A percentile compares a stretch with the other conserved stretches of the same genome.
phyloP scores from a whole-genome alignment of 768 basidiomycete species.

The Panus rudis region DNA sequence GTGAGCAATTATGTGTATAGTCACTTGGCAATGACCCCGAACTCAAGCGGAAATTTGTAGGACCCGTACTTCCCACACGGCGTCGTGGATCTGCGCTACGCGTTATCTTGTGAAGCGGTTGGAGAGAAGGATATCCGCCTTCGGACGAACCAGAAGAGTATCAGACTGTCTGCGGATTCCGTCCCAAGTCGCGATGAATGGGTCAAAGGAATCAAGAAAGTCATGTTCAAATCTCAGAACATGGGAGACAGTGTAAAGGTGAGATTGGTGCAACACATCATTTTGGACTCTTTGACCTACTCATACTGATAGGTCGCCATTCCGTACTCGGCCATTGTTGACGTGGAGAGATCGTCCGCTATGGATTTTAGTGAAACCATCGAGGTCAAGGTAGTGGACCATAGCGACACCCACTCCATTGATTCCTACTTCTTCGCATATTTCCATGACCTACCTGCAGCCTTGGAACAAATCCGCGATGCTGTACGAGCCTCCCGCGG shows the following conservation, averaged over 20 bases:
- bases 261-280: slow-evolving; percentile 7
- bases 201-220: slow-evolving; percentile 91
- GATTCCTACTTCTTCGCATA: slow-evolving; percentile 96
- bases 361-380: slow-evolving; percentile 97
- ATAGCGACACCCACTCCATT: slow-evolving; percentile 65
- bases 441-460: slow-evolving; percentile 72
- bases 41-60: no score
- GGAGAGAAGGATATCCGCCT: slow-evolving; percentile 78
- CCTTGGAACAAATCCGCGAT: slow-evolving; percentile 76
- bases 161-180: slow-evolving; percentile 71
- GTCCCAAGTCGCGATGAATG: slow-evolving; percentile 85
- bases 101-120: slow-evolving; percentile 76
- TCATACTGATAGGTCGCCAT: slow-evolving; percentile 66
- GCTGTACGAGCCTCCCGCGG: slow-evolving; percentile 55
- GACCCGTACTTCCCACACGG: slow-evolving; percentile 98
- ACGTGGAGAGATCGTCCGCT: slow-evolving; percentile 80
- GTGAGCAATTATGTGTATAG: slow-evolving; percentile 35
- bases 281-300: neutral
- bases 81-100: slow-evolving; percentile 91
- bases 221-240: slow-evolving; percentile 95
- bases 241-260: slow-evolving; percentile 95
- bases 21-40: slow-evolving; percentile 4
- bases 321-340: slow-evolving; percentile 82
- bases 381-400: slow-evolving; percentile 87
- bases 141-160: slow-evolving; percentile 72